Percentiles rank a stretch among this genome's conserved stretches.
Evolutionary conservation across 176 grass and related monocot species (phyloP).

Genomic region (Cenchrus purpureus): DNA sequence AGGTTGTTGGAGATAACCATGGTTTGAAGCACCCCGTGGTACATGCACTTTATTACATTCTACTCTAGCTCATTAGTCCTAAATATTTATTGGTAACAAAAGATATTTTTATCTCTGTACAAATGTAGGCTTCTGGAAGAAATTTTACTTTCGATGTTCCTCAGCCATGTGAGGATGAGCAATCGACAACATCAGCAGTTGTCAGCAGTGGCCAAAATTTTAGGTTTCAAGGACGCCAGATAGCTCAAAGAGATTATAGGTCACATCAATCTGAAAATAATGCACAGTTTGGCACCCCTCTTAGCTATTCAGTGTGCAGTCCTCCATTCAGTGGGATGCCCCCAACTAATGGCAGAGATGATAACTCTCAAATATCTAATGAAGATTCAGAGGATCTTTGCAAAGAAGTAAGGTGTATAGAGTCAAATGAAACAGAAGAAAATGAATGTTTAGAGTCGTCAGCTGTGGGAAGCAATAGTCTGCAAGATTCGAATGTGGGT

Average conservation of each 20-base stretch:
- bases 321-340: conserved; percentile 58
- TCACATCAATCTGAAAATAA: conserved; percentile 44
- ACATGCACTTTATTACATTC: conserved; percentile 26
- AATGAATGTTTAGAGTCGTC: conserved; percentile 44
- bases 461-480: conserved; percentile 52
- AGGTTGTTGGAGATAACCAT: conserved; percentile 71
- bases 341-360: conserved; percentile 45
- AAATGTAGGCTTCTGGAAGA: conserved; percentile 61
- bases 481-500: conserved; percentile 38
- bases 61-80: not conserved
- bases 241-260: conserved; percentile 37
- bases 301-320: conserved; percentile 54
- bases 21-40: conserved; percentile 56
- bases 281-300: conserved; percentile 20
- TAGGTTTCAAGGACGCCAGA: conserved; percentile 35
- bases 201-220: conserved; percentile 44
- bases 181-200: conserved; percentile 59
- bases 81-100: not conserved
- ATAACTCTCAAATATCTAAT: conserved; percentile 42
- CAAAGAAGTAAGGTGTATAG: conserved; percentile 91
- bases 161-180: conserved; percentile 63
- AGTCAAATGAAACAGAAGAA: conserved; percentile 57
- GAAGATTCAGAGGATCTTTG: conserved; percentile 83
- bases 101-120: conserved; percentile 31
- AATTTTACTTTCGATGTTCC: conserved; percentile 64